Percentiles rank a stretch among this genome's conserved stretches.
phyloP scores from a whole-genome alignment of 805 yeast species.

The Saccharomycopsis vini region DNA sequence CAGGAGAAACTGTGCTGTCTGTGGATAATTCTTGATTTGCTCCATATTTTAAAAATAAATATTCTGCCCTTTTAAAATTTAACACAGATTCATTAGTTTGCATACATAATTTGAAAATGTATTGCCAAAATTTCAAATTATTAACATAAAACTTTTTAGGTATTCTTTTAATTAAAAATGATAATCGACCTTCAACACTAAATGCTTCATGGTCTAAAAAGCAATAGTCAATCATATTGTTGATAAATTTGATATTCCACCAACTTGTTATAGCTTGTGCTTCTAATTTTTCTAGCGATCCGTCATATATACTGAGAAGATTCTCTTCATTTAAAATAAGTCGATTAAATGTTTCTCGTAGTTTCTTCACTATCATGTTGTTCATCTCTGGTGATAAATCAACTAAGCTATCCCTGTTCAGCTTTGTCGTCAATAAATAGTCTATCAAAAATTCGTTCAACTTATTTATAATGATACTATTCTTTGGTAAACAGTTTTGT shows the following conservation, averaged over 20 bases:
- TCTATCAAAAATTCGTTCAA: slow-evolving; percentile 1
- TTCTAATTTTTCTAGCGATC: background rate
- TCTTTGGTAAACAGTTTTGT: background rate
- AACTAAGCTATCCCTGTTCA: no score
- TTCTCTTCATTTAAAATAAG: background rate
- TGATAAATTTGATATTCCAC: background rate
- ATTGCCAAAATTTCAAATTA: background rate
- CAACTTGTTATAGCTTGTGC: background rate
- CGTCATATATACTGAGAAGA: background rate
- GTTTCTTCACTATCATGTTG: background rate
- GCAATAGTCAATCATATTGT: background rate
- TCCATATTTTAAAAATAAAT: background rate
- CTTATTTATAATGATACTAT: background rate
- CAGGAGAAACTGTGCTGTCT: no score
- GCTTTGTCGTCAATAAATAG: no score
- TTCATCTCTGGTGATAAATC: no score
- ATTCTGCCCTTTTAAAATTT: background rate
- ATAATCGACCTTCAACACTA: background rate
- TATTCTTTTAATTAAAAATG: background rate
- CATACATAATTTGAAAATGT: background rate
- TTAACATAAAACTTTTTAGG: background rate
- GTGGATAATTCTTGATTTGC: background rate
- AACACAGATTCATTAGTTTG: background rate
- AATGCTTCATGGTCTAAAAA: background rate
- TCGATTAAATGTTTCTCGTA: slow-evolving; percentile 4